phyloP scores from a whole-genome alignment of 1,139 yeast genomes.

The Geotrichum citri-aurantii region DNA sequence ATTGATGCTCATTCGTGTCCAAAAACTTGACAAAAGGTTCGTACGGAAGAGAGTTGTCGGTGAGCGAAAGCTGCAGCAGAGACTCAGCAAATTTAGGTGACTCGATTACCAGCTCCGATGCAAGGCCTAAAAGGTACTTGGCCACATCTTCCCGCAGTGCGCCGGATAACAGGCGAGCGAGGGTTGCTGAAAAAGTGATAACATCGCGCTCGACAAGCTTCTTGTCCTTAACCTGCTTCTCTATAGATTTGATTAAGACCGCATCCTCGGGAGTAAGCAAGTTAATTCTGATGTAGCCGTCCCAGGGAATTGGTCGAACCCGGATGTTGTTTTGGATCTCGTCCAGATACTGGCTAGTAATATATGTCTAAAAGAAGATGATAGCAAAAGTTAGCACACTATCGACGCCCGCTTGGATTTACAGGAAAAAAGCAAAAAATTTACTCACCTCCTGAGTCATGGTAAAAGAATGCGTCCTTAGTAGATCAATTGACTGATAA shows the following conservation, averaged over 20 bases:
- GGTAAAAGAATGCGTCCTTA: not conserved
- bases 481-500: not conserved
- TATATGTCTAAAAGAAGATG: not conserved
- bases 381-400: not conserved
- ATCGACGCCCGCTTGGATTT: not conserved
- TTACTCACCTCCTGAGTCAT: not conserved
- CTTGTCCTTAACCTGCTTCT: conserved; percentile 40
- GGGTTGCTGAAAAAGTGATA: conserved; percentile 51
- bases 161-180: conserved; percentile 52
- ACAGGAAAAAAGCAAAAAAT: not conserved
- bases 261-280: conserved; percentile 64
- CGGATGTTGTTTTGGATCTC: conserved; percentile 72
- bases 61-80: conserved; percentile 42
- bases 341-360: conserved; percentile 37
- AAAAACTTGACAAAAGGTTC: conserved; percentile 52
- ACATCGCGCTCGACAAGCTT: conserved; percentile 38
- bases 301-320: conserved; percentile 89
- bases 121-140: conserved; percentile 63
- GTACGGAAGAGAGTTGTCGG: conserved; percentile 48
- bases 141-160: conserved; percentile 60
- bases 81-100: conserved; percentile 45
- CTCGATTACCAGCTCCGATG: conserved; percentile 54
- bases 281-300: conserved; percentile 74
- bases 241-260: conserved; percentile 57
- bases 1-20: conserved; percentile 37